Base-by-base conservation (phyloP, 768 basidiomycete genomes). In the Termitomyces eurrhizus region DNA sequence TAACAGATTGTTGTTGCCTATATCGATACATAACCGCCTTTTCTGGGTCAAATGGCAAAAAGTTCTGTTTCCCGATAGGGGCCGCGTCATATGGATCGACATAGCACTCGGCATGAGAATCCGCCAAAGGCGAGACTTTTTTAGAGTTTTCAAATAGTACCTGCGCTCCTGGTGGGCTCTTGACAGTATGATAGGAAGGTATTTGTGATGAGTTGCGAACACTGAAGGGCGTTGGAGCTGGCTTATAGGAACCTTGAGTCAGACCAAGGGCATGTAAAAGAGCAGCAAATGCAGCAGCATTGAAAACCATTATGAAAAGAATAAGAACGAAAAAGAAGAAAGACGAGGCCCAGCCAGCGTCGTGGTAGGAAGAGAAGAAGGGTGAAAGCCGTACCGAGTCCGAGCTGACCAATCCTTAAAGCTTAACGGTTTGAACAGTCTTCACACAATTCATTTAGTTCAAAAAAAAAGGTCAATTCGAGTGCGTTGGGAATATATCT, bases 1-100 rank as follows among this genome's bases (percentile, higher is more conserved):
- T 89, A 16, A 89, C 87, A 7, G 80, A 77, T 56, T 81, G 80
- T 64, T 88, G 87, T 65, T 83, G 82, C 51, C 87, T 72, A 63
- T 89, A 88, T 7, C 86, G 80, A 64, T 79, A 85, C 3, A 87
- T 69, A 44, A 71, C 76, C 2, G 85, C 83, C 57, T 72, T 72
- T n/a, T 72, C 70, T 32, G 72, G 69, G 65, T 88, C 80, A 63
- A 78, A 86, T 0, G 82, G 75, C 7, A 78, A 69, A 64, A 84
- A 85, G 0, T 65, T 59, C 58, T 77, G 77, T 21, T 75, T 64
- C 9, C 55, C 56, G 32, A 75, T 61, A 26, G 69, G 67, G 36
- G 75, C 67, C 39, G 71, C 57, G 21, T 65, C 56, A 56, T 74
- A 77, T 11, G 73, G 68, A 36, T 73, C 70, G 24, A 75, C 73